phyloP scores from a whole-genome alignment of 2,329 filamentous ascomycete genomes.

The Clonostachys byssicola region DNA sequence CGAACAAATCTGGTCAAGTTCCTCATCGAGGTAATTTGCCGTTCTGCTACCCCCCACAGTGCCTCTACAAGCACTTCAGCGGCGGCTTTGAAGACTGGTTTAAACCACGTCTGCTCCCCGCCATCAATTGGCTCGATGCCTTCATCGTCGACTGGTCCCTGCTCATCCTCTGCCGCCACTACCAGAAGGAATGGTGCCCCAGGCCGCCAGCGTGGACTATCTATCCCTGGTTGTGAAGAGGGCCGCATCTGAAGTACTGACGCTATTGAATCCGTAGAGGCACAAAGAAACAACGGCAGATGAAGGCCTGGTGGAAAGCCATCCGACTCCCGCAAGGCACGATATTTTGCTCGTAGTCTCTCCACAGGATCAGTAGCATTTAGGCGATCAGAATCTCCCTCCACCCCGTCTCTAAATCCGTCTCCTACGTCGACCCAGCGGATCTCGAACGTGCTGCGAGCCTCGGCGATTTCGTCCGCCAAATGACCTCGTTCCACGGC shows the following conservation, averaged over 20 bases:
- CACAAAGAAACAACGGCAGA: neutral
- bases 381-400: neutral
- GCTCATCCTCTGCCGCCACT: neutral
- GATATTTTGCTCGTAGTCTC: neutral
- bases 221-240: neutral
- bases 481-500: neutral
- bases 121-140: neutral
- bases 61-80: slow-evolving; percentile 9
- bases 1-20: neutral
- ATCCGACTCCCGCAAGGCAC: neutral
- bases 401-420: neutral
- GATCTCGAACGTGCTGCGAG: neutral
- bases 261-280: neutral
- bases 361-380: neutral
- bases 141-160: neutral
- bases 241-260: neutral
- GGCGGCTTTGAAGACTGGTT: slow-evolving; percentile 10
- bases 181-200: neutral
- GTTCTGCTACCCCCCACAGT: slow-evolving; percentile 6
- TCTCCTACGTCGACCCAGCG: neutral
- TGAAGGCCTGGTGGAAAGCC: neutral
- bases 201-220: neutral
- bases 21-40: neutral
- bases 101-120: neutral
- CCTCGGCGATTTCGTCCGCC: neutral